Evolutionary conservation across 345 rosid species (phyloP).

Genomic region (Aquilaria sinensis): DNA sequence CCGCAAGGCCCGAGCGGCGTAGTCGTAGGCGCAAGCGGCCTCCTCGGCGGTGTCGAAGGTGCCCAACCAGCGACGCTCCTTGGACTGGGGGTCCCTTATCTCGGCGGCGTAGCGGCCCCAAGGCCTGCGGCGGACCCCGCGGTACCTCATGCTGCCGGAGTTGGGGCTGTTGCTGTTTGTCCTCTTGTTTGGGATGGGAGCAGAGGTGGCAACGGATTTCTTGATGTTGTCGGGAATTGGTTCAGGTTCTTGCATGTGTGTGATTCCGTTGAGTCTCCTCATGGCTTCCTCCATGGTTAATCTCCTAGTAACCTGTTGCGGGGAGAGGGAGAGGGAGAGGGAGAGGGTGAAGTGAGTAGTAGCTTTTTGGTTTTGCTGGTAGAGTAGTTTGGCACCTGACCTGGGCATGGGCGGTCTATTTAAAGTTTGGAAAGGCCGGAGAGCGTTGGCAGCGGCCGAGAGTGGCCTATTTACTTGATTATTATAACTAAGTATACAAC

Average conservation of each 20-base stretch:
- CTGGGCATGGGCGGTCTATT: too few species aligned
- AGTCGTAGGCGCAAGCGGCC: slow-evolving; percentile 94
- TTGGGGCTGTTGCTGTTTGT: slow-evolving; percentile 1
- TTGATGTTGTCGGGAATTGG: slow-evolving; percentile 11
- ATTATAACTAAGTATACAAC: too few species aligned
- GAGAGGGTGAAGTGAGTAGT: background rate
- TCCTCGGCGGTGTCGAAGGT: slow-evolving; percentile 99
- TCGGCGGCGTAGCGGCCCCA: slow-evolving; percentile 99
- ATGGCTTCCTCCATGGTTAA: slow-evolving; percentile 61
- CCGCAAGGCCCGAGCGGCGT: slow-evolving; percentile 87
- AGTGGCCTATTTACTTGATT: too few species aligned
- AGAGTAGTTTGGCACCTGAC: too few species aligned
- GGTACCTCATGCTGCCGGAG: slow-evolving; percentile 48
- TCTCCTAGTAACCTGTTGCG: too few species aligned
- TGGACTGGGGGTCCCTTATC: slow-evolving; percentile 85
- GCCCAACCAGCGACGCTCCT: slow-evolving; percentile 94
- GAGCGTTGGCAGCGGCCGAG: too few species aligned
- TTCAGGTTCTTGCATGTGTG: slow-evolving; percentile 15
- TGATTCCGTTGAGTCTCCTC: slow-evolving; percentile 31
- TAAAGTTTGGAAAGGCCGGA: too few species aligned
- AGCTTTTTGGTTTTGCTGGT: too few species aligned
- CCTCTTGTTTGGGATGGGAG: slow-evolving; percentile 1
- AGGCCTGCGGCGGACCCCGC: slow-evolving; percentile 90
- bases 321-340: background rate
- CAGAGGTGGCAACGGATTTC: slow-evolving; percentile 15